Evolutionary conservation across 352 stramenopile species (phyloP), one percentile per base, ranked within the genome.

Genomic region (Bremia lactucae): DNA sequence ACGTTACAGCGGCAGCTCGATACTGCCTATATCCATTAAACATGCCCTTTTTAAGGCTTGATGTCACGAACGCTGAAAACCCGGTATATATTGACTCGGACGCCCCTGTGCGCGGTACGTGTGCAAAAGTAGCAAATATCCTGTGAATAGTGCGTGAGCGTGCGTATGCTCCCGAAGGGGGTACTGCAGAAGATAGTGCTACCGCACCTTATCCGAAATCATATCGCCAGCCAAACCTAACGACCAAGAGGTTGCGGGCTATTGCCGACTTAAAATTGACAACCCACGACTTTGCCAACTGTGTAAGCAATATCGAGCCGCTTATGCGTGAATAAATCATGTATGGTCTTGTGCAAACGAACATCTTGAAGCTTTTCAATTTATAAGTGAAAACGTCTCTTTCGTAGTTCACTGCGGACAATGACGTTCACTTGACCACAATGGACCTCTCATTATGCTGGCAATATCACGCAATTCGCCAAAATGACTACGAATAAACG

Each of bases 401-500:
- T 40, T 80, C 78, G 8, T 89, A 81, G 49, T 83, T 91, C 47
- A 72, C 69, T 39, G 65, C 82, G 42, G 82, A 94, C 55, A 62
- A 75, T 14, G 77, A 87, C 46, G 56, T 73, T 2, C 76, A 88
- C 35, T 47, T 90, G 24, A 59, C 79, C 22, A 79, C 76, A 6
- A 87, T 90, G 77, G 74, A 86, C 50, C 71, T 52, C 89, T 9
- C 79, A 93, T 43, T 72, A 77, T 25, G 57, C 56, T 6, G 62
- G 68, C 20, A 85, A 87, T 52, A 58, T 93, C 22, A 65, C 83
- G 31, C 68, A 85, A 46, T 94, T 57, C 77, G 82, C n/a, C 73
- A 88, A 55, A 94, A 94, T 49, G 78, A 90, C 51, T 92, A n/a
- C n/a, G n/a, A n/a, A n/a, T n/a, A n/a, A n/a, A 90, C 57, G 82